These are phyloP conservation scores for Gaertneriomyces semiglobifer DNA, from an alignment of 192 early-diverging fungal species.

Conservation along the genomic window DNA sequence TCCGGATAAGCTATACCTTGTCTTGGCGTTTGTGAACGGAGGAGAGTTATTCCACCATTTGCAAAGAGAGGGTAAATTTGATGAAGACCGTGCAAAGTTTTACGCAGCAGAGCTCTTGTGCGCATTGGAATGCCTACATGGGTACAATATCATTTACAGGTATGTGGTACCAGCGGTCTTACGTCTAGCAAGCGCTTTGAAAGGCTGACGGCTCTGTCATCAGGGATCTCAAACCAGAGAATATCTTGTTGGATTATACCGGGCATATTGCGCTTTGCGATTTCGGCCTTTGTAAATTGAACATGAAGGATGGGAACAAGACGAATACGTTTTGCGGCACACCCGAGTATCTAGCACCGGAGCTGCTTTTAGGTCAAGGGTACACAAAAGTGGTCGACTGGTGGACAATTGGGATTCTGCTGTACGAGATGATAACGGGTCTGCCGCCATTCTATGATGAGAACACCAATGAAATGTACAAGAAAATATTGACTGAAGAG, in stretches of 20 bases:
- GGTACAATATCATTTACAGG: slow-evolving; percentile 81
- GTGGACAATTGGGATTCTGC: slow-evolving; percentile 94
- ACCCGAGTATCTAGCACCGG: slow-evolving; percentile 86
- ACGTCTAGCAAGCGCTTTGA: slow-evolving; percentile 1
- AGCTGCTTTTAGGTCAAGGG: slow-evolving; percentile 72
- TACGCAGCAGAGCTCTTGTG: slow-evolving; percentile 90
- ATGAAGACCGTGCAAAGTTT: slow-evolving; percentile 59
- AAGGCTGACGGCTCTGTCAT: slow-evolving; percentile 5
- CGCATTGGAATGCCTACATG: slow-evolving; percentile 90
- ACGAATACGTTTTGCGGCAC: slow-evolving; percentile 93
- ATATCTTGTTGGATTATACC: slow-evolving; percentile 88
- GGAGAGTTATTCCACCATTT: slow-evolving; percentile 85
- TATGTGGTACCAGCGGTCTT: slow-evolving; percentile 12
- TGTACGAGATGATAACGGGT: slow-evolving; percentile 60
- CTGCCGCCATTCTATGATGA: slow-evolving; percentile 90
- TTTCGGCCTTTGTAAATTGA: slow-evolving; percentile 90
- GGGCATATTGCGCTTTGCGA: slow-evolving; percentile 93
- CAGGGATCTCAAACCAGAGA: slow-evolving; percentile 94
- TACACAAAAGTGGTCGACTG: slow-evolving; percentile 96
- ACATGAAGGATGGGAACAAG: slow-evolving; percentile 87
- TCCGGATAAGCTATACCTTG: slow-evolving; percentile 91
- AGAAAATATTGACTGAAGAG: slow-evolving; percentile 78
- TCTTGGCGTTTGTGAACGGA: slow-evolving; percentile 92
- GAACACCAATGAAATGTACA: slow-evolving; percentile 92
- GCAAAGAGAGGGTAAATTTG: slow-evolving; percentile 61